Percentiles rank a stretch among this genome's conserved stretches.
Evolutionary conservation across 768 basidiomycete genomes (phyloP).

Genomic region (Suillus discolor): DNA sequence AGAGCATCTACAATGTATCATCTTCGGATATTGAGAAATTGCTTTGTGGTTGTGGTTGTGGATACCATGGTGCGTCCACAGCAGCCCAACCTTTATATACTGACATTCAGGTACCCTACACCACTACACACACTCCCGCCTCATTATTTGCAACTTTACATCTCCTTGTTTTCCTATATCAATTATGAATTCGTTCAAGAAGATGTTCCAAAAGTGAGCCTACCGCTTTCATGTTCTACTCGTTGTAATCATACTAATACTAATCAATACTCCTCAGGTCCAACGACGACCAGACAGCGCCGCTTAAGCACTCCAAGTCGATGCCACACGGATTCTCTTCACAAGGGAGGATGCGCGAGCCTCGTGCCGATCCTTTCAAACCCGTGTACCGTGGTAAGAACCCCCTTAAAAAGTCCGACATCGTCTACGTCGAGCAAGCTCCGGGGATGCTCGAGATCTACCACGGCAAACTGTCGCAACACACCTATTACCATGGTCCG

Average conservation of each 20-base stretch:
- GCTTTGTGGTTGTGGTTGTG: neutral
- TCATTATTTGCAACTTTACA: neutral
- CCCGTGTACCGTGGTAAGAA: conserved; percentile 15
- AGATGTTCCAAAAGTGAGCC: conserved; percentile 12
- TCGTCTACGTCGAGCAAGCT: conserved; percentile 12
- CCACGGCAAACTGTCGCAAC: neutral
- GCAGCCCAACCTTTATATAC: neutral
- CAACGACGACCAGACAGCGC: neutral
- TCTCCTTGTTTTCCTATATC: neutral
- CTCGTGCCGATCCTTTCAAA: neutral
- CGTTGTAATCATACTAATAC: neutral
- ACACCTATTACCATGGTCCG: neutral
- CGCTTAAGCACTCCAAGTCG: conserved; percentile 15
- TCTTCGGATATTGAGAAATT: neutral
- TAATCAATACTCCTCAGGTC: conserved; percentile 7
- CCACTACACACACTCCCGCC: neutral
- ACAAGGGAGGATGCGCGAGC: conserved; percentile 3
- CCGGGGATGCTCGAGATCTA: conserved; percentile 7
- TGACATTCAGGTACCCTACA: neutral
- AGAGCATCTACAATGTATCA: neutral
- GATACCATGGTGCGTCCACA: neutral
- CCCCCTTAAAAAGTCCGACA: conserved; percentile 14
- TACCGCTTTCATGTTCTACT: neutral
- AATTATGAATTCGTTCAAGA: neutral
- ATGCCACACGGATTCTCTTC: conserved; percentile 15